A percentile compares a stretch with the other conserved stretches of the same genome.
Conservation (phyloP, 768 basidiomycete species). For the Suillus placidus region DNA sequence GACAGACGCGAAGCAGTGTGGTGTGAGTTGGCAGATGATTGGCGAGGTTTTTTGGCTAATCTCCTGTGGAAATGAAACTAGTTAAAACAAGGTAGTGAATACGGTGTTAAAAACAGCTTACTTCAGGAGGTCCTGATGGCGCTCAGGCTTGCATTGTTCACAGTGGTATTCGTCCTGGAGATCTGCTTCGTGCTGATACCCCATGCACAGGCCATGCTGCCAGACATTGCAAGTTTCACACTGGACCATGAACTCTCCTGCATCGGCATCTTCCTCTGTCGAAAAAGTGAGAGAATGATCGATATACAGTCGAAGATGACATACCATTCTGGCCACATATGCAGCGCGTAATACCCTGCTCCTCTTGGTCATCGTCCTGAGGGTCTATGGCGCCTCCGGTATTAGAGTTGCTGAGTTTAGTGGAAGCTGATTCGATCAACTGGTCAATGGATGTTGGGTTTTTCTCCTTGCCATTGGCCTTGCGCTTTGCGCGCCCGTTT, state of each 20-base stretch:
- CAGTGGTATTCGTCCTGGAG: constrained; percentile 89
- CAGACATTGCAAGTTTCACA: constrained; percentile 97
- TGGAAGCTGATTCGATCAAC: constrained; percentile 29
- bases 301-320: constrained; percentile 27
- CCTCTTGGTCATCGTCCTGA: constrained; percentile 50
- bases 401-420: constrained; percentile 31
- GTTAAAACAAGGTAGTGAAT: constrained; percentile 21
- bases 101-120: constrained; percentile 42
- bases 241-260: constrained; percentile 96
- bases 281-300: constrained; percentile 28
- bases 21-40: constrained; percentile 65
- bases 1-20: constrained; percentile 64
- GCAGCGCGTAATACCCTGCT: constrained; percentile 73
- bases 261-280: constrained; percentile 75
- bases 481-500: constrained; percentile 59
- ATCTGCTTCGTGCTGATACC: constrained; percentile 76
- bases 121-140: constrained; percentile 83
- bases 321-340: constrained; percentile 81
- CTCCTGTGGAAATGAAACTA: constrained; percentile 45
- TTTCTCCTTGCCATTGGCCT: constrained; percentile 67
- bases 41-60: constrained; percentile 63
- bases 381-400: constrained; percentile 38
- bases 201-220: constrained; percentile 98
- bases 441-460: constrained; percentile 33
- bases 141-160: constrained; percentile 87